phyloP scores from a whole-genome alignment of 768 basidiomycete genomes.

The Xerocomellus dryophilus region DNA sequence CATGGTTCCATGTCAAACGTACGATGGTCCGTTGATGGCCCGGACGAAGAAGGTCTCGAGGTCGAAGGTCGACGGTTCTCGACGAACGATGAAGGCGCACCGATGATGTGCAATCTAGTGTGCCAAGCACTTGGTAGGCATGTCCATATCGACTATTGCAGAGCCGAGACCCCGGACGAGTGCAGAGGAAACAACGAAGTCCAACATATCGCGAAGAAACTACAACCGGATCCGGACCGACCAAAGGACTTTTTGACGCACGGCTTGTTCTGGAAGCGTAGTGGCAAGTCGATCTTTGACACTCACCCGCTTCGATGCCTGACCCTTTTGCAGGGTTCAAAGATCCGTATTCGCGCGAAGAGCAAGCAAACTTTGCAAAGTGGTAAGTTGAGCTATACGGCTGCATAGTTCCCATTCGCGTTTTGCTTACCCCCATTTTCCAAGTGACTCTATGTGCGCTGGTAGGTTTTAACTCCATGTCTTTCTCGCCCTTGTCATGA shows the following conservation, averaged over 20 bases:
- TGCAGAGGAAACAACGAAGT: constrained; percentile 42
- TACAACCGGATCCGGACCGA: constrained; percentile 45
- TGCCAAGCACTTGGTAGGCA: constrained; percentile 54
- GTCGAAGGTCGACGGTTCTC: constrained; percentile 52
- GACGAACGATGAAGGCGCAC: constrained; percentile 52
- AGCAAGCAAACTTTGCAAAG: constrained; percentile 48
- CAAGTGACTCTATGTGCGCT: constrained; percentile 51
- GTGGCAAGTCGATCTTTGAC: constrained; percentile 35
- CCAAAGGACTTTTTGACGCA: constrained; percentile 59
- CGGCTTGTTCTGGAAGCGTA: constrained; percentile 52
- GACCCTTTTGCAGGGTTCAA: constrained; percentile 46
- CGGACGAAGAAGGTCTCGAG: constrained; percentile 47
- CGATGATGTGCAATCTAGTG: constrained; percentile 58
- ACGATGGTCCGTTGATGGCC: constrained; percentile 52
- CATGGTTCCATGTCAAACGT: constrained; percentile 62
- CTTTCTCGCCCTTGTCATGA: background rate
- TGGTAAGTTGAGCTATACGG: constrained; percentile 37
- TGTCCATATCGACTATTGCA: constrained; percentile 54
- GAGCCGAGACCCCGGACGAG: constrained; percentile 30
- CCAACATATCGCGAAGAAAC: constrained; percentile 40
- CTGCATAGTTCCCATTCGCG: no score
- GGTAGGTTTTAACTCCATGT: constrained; percentile 29
- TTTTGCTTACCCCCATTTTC: background rate
- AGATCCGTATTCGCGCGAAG: constrained; percentile 59
- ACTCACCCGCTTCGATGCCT: background rate